These are phyloP conservation scores for Hylodesmum podocarpum DNA, from an alignment of 306 rosid species.

Conservation along the genomic window DNA sequence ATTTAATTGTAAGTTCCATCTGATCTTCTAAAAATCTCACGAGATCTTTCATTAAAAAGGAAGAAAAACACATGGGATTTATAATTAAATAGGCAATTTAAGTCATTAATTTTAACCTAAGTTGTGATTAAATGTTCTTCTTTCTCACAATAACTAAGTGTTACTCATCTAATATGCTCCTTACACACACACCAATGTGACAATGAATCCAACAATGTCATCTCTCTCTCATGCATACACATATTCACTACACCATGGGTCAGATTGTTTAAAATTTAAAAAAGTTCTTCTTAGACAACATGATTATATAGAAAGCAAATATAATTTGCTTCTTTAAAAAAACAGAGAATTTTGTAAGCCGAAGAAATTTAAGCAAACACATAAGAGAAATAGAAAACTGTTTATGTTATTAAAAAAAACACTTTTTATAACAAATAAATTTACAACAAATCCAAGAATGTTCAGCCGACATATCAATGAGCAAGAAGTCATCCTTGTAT, in stretches of 20 bases:
- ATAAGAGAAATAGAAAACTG: too few relatives aligned
- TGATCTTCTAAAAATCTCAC: too few relatives aligned
- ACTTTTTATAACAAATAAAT: too few relatives aligned
- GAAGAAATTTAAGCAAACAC: too few relatives aligned
- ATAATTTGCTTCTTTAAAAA: too few relatives aligned
- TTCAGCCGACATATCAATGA: constrained; percentile 13
- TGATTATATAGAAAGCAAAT: too few relatives aligned
- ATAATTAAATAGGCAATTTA: neutral
- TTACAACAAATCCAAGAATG: neutral
- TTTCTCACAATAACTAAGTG: neutral
- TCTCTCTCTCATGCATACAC: neutral
- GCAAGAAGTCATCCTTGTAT: neutral
- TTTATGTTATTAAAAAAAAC: too few relatives aligned
- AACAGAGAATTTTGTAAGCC: too few relatives aligned
- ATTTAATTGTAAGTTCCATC: neutral
- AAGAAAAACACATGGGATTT: neutral
- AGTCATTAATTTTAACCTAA: neutral
- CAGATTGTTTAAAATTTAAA: too few relatives aligned
- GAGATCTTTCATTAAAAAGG: neutral
- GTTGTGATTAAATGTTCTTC: neutral
- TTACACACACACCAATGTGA: neutral
- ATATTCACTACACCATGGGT: too few relatives aligned
- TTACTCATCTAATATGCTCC: neutral
- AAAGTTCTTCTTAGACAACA: too few relatives aligned
- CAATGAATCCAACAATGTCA: neutral